Evolutionary conservation across 345 rosid species (phyloP).

Genomic region (Brassica rapa): DNA sequence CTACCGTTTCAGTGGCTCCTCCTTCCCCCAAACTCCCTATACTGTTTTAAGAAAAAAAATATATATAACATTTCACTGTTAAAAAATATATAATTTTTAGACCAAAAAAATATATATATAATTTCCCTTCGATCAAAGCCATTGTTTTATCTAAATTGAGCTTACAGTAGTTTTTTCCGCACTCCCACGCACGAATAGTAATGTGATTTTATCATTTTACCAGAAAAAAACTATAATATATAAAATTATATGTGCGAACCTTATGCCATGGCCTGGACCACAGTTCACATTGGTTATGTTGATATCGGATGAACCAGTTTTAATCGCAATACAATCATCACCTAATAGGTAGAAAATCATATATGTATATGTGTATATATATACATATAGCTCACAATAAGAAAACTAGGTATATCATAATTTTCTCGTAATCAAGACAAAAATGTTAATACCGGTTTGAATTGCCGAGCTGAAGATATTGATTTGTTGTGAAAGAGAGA

Average conservation of each 20-base stretch:
- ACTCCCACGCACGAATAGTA: neutral
- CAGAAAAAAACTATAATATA: neutral
- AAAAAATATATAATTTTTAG: neutral
- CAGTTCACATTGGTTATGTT: conserved; percentile 47
- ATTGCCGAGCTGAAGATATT: conserved; percentile 2
- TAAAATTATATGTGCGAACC: conserved; percentile 26
- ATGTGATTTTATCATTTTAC: neutral
- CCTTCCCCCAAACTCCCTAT: conserved; percentile 30
- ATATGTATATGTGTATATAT: neutral
- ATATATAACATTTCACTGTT: neutral
- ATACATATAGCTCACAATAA: neutral
- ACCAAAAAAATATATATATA: neutral
- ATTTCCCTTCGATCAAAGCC: neutral
- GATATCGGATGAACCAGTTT: conserved; percentile 21
- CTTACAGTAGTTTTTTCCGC: neutral
- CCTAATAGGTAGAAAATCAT: conserved; percentile 8
- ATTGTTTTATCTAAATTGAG: neutral
- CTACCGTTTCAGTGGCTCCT: conserved; percentile 2
- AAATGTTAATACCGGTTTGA: conserved; percentile 25
- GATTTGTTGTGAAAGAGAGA: conserved; percentile 9
- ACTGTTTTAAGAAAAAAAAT: neutral
- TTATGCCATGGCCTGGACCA: conserved; percentile 76
- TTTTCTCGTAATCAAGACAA: conserved; percentile 1
- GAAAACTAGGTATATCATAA: neutral
- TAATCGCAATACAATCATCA: conserved; percentile 34